Base-by-base conservation (phyloP, 2,329 filamentous ascomycete genomes). In the Dendryphion nanum region DNA sequence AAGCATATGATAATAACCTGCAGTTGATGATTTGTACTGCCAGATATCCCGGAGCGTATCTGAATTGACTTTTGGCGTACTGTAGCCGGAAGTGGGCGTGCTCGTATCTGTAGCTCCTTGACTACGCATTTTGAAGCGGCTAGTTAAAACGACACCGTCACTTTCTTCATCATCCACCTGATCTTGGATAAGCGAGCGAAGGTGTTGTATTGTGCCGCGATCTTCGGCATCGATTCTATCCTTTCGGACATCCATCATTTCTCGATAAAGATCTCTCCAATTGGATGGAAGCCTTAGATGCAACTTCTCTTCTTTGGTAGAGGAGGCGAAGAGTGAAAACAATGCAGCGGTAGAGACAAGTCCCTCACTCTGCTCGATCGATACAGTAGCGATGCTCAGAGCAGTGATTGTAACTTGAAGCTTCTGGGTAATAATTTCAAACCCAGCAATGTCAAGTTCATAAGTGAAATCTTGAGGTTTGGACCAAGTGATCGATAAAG, bases 201-300 rank as follows among this genome's bases (percentile, higher is more conserved):
- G 69, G 14, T 78, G 74, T 41, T 80, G 83, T 29, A 96, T 72
- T 1, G 75, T 75, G 4, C 73, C 69, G 44, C 89, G 83, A 57
- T 96, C 89, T 20, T 74, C 68, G 17, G 82, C 73, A 57, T 95
- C 86, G 4, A 80, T 69, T 36, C 85, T 75, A 30, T 77, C 78
- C 61, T 89, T 91, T 54, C 83, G 86, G 15, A 76, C 68, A 35
- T 83, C 80, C 1, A 82, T 74, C 41, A 95, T 78, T 58, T 97
- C 89, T 7, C 78, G 76, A 82, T 90, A 96, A 2, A 96, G 70
- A 48, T 95, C 86, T 59, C 87, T 82, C 86, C 89, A 98, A 2
- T 79, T 75, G 1, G 83, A 74, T 4, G 90, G 88, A 13, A 98
- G 72, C 35, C 86, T 79, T 45, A 95, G 63, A 42, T 84, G 85